These are phyloP conservation scores for Acrasis kona DNA, from an alignment of 78 protist genomes.

Conservation along the genomic window DNA sequence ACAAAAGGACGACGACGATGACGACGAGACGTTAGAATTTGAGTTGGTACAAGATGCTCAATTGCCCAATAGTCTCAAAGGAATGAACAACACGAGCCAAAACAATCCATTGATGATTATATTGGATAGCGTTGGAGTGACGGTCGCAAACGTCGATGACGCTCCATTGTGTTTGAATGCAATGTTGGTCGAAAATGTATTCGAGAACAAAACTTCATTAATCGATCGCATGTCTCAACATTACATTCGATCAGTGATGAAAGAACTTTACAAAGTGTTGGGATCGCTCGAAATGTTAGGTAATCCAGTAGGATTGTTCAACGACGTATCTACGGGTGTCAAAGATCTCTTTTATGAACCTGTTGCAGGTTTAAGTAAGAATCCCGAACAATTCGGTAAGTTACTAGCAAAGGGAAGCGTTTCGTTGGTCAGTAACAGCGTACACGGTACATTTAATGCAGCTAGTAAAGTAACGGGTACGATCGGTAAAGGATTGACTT, in stretches of 20 bases:
- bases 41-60: too few species aligned
- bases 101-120: too few species aligned
- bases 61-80: too few species aligned
- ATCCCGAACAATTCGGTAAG: too few species aligned
- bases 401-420: too few species aligned
- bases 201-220: neutral
- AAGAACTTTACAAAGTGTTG: slow-evolving; percentile 44
- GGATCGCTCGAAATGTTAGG: slow-evolving; percentile 67
- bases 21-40: too few species aligned
- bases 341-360: slow-evolving; percentile 76
- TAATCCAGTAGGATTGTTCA: slow-evolving; percentile 59
- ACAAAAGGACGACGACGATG: too few species aligned
- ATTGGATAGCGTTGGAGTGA: neutral
- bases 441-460: neutral
- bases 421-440: neutral
- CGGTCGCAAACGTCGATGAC: neutral
- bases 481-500: neutral
- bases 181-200: neutral
- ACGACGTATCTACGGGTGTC: neutral
- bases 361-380: slow-evolving; percentile 39
- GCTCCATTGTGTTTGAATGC: neutral
- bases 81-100: too few species aligned
- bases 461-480: neutral
- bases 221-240: neutral
- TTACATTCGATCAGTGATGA: slow-evolving; percentile 27